Conservation (phyloP, 768 basidiomycete species). For the Tylopilus vinaceipallidus region DNA sequence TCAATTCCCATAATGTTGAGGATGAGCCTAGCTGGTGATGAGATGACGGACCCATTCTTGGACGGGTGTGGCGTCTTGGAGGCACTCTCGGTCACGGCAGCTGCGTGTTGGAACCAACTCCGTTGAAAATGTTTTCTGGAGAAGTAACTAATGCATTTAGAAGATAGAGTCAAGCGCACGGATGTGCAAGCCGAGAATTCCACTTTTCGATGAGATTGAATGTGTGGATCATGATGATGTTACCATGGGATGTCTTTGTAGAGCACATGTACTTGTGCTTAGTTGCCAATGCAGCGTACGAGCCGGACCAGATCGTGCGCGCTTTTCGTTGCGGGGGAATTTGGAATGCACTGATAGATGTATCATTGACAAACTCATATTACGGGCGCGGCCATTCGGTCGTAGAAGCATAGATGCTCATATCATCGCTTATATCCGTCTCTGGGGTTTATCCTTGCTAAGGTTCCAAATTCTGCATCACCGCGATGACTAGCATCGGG, state of each 20-base stretch:
- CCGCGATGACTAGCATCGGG: too few relatives aligned
- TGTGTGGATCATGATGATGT: constrained; percentile 40
- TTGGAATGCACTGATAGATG: neutral
- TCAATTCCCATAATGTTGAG: too few relatives aligned
- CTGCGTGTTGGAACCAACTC: constrained; percentile 69
- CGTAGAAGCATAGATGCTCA: constrained; percentile 35
- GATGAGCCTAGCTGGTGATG: too few relatives aligned
- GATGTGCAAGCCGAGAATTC: constrained; percentile 44
- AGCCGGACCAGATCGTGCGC: constrained; percentile 74
- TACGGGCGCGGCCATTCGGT: constrained; percentile 23
- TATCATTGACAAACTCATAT: constrained; percentile 12
- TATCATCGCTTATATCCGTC: constrained; percentile 18
- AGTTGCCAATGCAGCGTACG: constrained; percentile 78
- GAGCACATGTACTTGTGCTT: constrained; percentile 66
- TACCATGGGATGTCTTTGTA: constrained; percentile 89
- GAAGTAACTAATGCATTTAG: constrained; percentile 57
- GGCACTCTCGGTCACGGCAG: constrained; percentile 43
- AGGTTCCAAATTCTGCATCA: too few relatives aligned
- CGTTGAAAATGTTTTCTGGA: constrained; percentile 73
- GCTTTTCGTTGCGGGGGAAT: constrained; percentile 37
- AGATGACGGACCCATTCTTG: too few relatives aligned
- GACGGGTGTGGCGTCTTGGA: constrained; percentile 41
- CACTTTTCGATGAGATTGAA: too few relatives aligned
- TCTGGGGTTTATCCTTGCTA: too few relatives aligned
- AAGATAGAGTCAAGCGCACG: constrained; percentile 69